Percentiles rank a stretch among this genome's conserved stretches.
Conservation (phyloP, 306 rosid species). For the Gynostemma pentaphyllum region DNA sequence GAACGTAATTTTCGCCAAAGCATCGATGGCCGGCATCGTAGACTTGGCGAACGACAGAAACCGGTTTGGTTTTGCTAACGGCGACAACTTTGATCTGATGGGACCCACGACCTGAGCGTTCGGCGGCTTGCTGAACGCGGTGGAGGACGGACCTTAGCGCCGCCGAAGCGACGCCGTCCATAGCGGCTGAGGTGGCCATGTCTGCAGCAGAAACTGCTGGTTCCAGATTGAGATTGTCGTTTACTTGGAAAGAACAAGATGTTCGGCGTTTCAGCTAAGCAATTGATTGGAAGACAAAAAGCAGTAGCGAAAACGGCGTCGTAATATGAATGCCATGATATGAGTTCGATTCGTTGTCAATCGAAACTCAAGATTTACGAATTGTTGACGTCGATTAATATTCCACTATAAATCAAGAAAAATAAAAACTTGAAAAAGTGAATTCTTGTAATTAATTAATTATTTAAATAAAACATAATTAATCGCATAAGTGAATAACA, state of each 20-base stretch:
- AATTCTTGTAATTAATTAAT: too few relatives aligned
- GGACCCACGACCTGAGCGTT: constrained; percentile 32
- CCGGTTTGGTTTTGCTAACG: constrained; percentile 79
- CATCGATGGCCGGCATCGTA: constrained; percentile 81
- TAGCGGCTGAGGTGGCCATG: constrained; percentile 37
- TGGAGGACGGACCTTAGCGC: constrained; percentile 42
- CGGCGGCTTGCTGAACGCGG: constrained; percentile 58
- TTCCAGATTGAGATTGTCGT: constrained; percentile 17
- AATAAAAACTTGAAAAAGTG: too few relatives aligned
- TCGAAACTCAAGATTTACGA: too few relatives aligned
- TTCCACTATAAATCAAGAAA: too few relatives aligned
- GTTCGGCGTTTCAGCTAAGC: neutral
- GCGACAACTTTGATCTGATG: constrained; percentile 58
- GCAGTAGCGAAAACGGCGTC: neutral
- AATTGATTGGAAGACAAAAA: neutral
- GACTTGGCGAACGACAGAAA: constrained; percentile 48
- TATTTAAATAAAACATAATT: too few relatives aligned
- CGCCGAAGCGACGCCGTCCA: constrained; percentile 27
- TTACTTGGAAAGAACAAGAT: neutral
- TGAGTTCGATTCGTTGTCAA: too few relatives aligned
- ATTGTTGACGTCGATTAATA: too few relatives aligned
- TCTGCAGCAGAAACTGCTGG: neutral
- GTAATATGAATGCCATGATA: too few relatives aligned
- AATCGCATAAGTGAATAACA: too few relatives aligned
- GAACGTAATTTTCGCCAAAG: constrained; percentile 94